phyloP scores from a whole-genome alignment of 2,329 filamentous ascomycete genomes.

The Exophiala alcalophila region DNA sequence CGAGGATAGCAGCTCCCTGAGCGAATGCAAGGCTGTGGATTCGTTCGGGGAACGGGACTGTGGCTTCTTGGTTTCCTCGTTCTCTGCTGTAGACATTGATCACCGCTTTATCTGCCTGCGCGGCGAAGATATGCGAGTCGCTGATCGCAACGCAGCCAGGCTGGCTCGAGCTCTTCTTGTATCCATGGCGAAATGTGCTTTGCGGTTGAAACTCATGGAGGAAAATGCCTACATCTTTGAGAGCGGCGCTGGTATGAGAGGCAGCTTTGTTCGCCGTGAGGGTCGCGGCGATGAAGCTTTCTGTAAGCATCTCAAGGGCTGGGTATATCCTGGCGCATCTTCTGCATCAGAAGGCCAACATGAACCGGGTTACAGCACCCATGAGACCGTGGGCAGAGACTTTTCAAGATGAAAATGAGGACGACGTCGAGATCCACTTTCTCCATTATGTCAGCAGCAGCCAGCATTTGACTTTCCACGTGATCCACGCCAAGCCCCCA shows the following conservation, averaged over 20 bases:
- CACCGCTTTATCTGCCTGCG: slow-evolving; percentile 85
- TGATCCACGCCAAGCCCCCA: neutral
- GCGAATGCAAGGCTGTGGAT: slow-evolving; percentile 75
- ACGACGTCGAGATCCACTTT: slow-evolving; percentile 3
- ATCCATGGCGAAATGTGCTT: slow-evolving; percentile 68
- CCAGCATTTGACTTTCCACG: too few relatives aligned
- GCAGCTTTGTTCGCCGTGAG: slow-evolving; percentile 38
- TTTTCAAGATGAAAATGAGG: slow-evolving; percentile 5
- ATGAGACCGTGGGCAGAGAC: slow-evolving; percentile 1
- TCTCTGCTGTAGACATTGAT: slow-evolving; percentile 86
- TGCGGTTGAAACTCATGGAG: slow-evolving; percentile 77
- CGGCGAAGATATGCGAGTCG: slow-evolving; percentile 81
- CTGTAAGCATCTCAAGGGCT: slow-evolving; percentile 43
- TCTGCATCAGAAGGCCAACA: too few relatives aligned
- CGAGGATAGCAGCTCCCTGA: slow-evolving; percentile 60
- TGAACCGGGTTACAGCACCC: neutral
- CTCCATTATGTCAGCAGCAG: too few relatives aligned
- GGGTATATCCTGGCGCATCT: neutral
- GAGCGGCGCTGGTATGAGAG: slow-evolving; percentile 45
- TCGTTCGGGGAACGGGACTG: slow-evolving; percentile 81
- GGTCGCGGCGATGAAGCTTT: slow-evolving; percentile 48
- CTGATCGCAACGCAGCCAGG: slow-evolving; percentile 76
- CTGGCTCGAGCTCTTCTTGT: slow-evolving; percentile 89
- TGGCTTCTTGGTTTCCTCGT: slow-evolving; percentile 81
- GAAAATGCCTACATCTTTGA: slow-evolving; percentile 83